Evolutionary conservation across 176 grass and related monocot genomes (phyloP), one percentile per base, ranked within the genome.

Genomic region (Eleusine indica): DNA sequence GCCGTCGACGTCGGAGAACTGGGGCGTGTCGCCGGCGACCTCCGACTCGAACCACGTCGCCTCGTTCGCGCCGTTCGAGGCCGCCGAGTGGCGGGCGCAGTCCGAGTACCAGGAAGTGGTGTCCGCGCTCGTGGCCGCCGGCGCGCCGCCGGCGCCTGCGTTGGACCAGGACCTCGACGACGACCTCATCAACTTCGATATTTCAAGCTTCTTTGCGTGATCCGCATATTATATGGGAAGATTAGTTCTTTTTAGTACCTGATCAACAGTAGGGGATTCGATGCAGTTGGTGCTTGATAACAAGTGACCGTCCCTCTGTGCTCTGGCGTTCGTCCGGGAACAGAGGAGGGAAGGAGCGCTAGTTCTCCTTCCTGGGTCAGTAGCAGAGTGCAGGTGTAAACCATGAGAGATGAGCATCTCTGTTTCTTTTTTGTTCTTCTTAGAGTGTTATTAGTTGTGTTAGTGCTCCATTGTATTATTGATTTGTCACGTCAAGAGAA

Each of bases 321-420:
- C 17, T 60, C 87, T 44, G 44, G 47, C 19, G 9, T 29, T 66
- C 22, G 57, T 64, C 37, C 51, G 52, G 63, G 3, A 39, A 81
- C 53, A 85, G 77, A 56, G 88, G 88, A 86, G 88, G 80, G 88
- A 90, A 90, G 83, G 80, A 52, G 32, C 79, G 74, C 10, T 13
- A 41, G 71, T 65, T 82, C 57, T 87, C 54, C 72, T 82, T 87
- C 77, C 88, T 83, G 30, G 65, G 64, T 77, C 69, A 74, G 60
- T 29, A 29, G 0, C 60, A 29, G 9, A 63, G 73, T 80, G 16
- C 57, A 62, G 1, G 80, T 79, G 19, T 77, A 80, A 82, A 54
- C 52, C 80, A 15, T 65, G 56, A 75, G 70, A 74, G 72, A 68
- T 70, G 68, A 78, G 73, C 70, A 7, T 48, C 10, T 63, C 16